Evolutionary conservation across 257 asterid species (phyloP).

Genomic region (Petrea volubilis): DNA sequence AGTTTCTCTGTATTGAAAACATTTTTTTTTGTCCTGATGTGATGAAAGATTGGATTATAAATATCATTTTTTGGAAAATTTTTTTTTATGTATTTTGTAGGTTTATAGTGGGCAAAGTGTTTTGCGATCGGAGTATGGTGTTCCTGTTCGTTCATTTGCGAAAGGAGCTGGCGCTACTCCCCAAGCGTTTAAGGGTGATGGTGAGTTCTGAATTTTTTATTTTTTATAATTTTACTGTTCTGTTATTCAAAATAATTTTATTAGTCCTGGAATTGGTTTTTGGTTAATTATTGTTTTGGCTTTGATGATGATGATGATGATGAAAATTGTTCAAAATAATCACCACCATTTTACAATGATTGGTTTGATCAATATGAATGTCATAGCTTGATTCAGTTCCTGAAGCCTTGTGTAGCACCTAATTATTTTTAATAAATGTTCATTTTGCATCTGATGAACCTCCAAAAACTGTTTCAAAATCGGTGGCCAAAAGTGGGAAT

Average conservation of each 20-base stretch:
- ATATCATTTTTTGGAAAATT: neutral
- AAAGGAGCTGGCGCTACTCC: conserved; percentile 70
- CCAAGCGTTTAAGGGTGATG: conserved; percentile 72
- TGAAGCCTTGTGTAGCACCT: too few species aligned
- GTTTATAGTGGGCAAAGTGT: conserved; percentile 45
- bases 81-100: conserved; percentile 27
- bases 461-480: too few species aligned
- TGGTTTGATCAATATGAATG: too few species aligned
- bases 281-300: neutral
- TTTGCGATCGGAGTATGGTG: conserved; percentile 53
- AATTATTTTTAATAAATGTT: too few species aligned
- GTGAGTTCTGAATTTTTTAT: conserved; percentile 56
- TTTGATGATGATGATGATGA: neutral
- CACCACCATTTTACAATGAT: too few species aligned
- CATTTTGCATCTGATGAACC: too few species aligned
- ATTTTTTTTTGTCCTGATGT: neutral
- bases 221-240: too few species aligned
- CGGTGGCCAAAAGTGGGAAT: too few species aligned
- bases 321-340: neutral
- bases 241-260: too few species aligned
- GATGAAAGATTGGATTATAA: neutral
- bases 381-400: too few species aligned
- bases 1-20: too few species aligned
- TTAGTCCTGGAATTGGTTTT: neutral
- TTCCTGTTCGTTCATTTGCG: conserved; percentile 74